Conservation (phyloP, 2,329 filamentous ascomycete species). For the Drechslerella coelobrocha region DNA sequence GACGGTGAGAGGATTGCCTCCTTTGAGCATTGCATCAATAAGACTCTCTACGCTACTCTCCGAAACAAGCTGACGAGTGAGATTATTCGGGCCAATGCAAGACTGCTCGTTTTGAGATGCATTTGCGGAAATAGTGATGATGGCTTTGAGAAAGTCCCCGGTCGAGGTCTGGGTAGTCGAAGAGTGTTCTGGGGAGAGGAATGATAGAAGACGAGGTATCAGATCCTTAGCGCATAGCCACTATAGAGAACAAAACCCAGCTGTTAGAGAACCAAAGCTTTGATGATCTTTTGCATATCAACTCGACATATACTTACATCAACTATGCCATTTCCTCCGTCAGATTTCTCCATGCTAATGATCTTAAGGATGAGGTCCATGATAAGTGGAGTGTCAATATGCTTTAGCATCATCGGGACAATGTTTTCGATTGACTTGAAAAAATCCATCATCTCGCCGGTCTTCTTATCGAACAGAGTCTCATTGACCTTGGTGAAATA, state of each 20-base stretch:
- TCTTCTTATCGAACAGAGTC: constrained; percentile 96
- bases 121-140: constrained; percentile 98
- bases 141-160: constrained; percentile 96
- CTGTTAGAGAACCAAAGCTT: constrained; percentile 42
- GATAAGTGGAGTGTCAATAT: constrained; percentile 96
- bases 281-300: constrained; percentile 4
- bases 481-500: constrained; percentile 99
- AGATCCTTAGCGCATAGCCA: constrained; percentile 92
- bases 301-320: constrained; percentile 69
- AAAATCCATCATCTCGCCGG: constrained; percentile 91
- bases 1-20: constrained; percentile 92
- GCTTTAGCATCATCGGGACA: constrained; percentile 82
- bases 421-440: constrained; percentile 83
- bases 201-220: constrained; percentile 84
- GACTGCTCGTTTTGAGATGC: constrained; percentile 97
- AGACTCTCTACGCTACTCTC: constrained; percentile 80
- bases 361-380: constrained; percentile 98
- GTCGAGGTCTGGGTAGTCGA: constrained; percentile 94
- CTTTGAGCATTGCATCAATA: constrained; percentile 89
- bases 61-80: constrained; percentile 93
- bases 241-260: constrained; percentile 60
- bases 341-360: constrained; percentile 90
- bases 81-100: constrained; percentile 97
- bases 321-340: constrained; percentile 88
- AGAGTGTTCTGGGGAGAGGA: constrained; percentile 81